A percentile compares a stretch with the other conserved stretches of the same genome.
Conservation (phyloP, 805 yeast genomes). For the Candida xiaguanensis region DNA sequence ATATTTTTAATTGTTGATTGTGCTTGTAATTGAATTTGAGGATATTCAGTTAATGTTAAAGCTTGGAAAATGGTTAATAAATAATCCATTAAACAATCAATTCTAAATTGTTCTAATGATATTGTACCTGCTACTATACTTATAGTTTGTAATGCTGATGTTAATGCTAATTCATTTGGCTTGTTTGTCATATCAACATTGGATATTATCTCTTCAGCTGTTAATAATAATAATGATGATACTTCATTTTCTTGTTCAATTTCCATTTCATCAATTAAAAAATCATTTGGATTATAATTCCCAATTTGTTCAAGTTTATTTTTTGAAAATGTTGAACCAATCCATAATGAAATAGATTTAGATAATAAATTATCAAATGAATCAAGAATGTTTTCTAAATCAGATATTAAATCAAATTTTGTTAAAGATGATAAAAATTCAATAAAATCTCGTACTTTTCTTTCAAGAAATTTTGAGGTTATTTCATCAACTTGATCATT, state of each 20-base stretch:
- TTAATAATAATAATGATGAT: slow-evolving; percentile 26
- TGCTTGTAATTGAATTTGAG: slow-evolving; percentile 53
- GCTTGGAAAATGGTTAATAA: slow-evolving; percentile 71
- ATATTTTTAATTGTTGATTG: slow-evolving; percentile 47
- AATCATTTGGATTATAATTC: slow-evolving; percentile 20
- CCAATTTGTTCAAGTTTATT: slow-evolving; percentile 9
- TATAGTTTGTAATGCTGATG: slow-evolving; percentile 46
- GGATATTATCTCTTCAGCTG: slow-evolving; percentile 35
- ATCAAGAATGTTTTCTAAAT: slow-evolving; percentile 15
- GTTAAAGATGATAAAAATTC: slow-evolving; percentile 10
- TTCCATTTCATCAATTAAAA: slow-evolving; percentile 16
- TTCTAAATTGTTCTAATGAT: slow-evolving; percentile 27
- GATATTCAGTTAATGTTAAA: slow-evolving; percentile 51
- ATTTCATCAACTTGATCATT: not conserved
- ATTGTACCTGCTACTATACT: slow-evolving; percentile 23
- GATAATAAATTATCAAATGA: slow-evolving; percentile 7
- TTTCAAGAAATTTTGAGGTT: slow-evolving; percentile 19
- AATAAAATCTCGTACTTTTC: slow-evolving; percentile 11
- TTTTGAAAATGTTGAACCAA: slow-evolving; percentile 20
- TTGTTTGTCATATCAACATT: not conserved
- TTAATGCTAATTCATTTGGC: slow-evolving; percentile 23
- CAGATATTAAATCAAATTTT: slow-evolving; percentile 6
- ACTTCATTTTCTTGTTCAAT: slow-evolving; percentile 17
- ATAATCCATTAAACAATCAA: slow-evolving; percentile 61
- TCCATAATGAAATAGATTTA: slow-evolving; percentile 27